These are phyloP conservation scores for Lignosus rhinocerotis DNA, from an alignment of 1,284 basidiomycete genomes.

Conservation along the genomic window DNA sequence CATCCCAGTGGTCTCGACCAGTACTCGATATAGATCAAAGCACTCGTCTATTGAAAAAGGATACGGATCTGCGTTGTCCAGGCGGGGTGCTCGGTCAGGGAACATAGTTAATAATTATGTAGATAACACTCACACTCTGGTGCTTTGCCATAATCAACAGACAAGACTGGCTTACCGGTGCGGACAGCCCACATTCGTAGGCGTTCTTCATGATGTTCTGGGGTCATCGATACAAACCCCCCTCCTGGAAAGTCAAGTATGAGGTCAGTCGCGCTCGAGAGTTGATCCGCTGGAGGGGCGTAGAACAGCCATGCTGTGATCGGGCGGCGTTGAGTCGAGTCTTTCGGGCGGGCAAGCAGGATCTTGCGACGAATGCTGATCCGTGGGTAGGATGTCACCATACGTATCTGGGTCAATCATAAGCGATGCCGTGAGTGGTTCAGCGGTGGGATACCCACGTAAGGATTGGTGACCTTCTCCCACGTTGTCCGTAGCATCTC, in stretches of 20 bases:
- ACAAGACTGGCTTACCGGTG: conserved; percentile 80
- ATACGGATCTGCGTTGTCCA: conserved; percentile 71
- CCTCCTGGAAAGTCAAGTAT: conserved; percentile 94
- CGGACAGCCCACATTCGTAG: conserved; percentile 82
- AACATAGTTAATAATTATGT: not conserved
- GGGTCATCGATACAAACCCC: conserved; percentile 94
- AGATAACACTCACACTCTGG: conserved; percentile 76
- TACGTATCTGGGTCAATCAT: conserved; percentile 55
- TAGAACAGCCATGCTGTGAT: conserved; percentile 88
- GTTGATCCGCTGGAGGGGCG: conserved; percentile 65
- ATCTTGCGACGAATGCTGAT: conserved; percentile 77
- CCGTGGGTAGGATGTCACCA: conserved; percentile 58
- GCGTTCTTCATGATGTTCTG: conserved; percentile 95
- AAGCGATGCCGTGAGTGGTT: conserved; percentile 7
- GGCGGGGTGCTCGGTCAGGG: conserved; percentile 4
- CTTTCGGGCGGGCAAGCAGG: conserved; percentile 77
- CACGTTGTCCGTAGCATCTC: conserved; percentile 95
- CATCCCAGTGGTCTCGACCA: conserved; percentile 80
- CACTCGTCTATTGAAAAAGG: conserved; percentile 95
- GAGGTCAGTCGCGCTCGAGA: conserved; percentile 74
- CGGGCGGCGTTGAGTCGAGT: conserved; percentile 77
- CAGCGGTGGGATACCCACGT: conserved; percentile 49
- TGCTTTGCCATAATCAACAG: conserved; percentile 94
- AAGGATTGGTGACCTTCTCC: conserved; percentile 96
- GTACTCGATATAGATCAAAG: conserved; percentile 84